Base-by-base conservation (phyloP, 345 rosid species). In the Aurinia saxatilis region DNA sequence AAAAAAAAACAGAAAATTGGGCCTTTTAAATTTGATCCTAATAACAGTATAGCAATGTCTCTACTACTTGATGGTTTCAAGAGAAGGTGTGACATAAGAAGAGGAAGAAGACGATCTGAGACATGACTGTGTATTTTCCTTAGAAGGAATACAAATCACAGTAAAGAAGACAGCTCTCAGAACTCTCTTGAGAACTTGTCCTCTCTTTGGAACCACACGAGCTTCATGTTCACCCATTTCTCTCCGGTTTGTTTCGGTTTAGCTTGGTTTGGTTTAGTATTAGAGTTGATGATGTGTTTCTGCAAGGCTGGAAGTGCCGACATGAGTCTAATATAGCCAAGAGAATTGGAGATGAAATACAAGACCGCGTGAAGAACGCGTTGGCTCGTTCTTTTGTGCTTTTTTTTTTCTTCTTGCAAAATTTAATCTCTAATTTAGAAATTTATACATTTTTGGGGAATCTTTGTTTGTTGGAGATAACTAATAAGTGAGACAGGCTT, bases 171-270 rank as follows among this genome's bases (percentile, higher is more conserved):
- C 57, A 25, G 10, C 51, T 54, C 51, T 66, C 36, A 79, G 21
- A 34, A 48, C 71, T 15, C 39, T 73, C 64, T 14, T 82, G 0
- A 82, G 73, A 34, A 82, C 87, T 29, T 30, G 36, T 49, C 87
- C 87, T 8, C 87, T 71, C 55, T 29, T 69, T 9, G 87, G 87
- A 46, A 82, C 71, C 69, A 67, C 40, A 56, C 81, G 50, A 72
- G 67, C 31, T 58, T 51, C 66, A 35, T 30, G 16, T 34, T 21
- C 63, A 38, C 16, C 46, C 76, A 65, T 65, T 53, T 65, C 11
- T 36, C 7, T 21, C 34, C 73, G 68, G 63, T 71, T 64, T 64
- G 38, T 2, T 27, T 56, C 10, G 63, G 59, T 46, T 42, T 10
- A 38, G 15, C 2, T 21, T 67, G 36, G 50, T 15, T 40, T 51